These are phyloP conservation scores for Physcomitrium patens DNA, from an alignment of 225 moss, liverwort and hornwort species.

Conservation along the genomic window DNA sequence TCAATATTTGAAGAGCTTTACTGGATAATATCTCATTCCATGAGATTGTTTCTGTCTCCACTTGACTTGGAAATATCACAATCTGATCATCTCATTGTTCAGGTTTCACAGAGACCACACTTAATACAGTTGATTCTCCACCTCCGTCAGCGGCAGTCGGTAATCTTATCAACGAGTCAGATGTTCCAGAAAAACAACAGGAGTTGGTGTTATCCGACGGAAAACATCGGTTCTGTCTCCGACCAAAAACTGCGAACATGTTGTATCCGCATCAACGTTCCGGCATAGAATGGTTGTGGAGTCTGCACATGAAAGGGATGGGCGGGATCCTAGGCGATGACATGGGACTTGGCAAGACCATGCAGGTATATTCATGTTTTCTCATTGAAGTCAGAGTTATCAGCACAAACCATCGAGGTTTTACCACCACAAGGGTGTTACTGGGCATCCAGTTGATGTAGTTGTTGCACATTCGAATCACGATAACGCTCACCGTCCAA, in stretches of 20 bases:
- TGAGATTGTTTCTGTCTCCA: background rate
- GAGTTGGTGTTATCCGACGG: conserved; percentile 49
- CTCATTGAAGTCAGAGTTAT: background rate
- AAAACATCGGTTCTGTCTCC: conserved; percentile 44
- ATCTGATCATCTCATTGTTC: background rate
- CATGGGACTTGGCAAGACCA: conserved; percentile 86
- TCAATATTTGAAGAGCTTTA: background rate
- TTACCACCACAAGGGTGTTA: background rate
- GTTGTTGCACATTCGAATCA: no score
- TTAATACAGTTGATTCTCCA: conserved; percentile 12
- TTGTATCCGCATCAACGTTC: conserved; percentile 68
- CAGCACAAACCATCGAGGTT: background rate
- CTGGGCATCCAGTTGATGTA: background rate
- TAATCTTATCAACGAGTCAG: background rate
- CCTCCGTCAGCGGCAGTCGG: conserved; percentile 6
- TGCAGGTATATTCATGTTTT: conserved; percentile 54
- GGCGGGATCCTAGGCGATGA: conserved; percentile 85
- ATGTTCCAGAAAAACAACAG: conserved; percentile 2
- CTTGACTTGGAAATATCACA: background rate
- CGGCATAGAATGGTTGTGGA: conserved; percentile 75
- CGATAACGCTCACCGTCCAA: background rate
- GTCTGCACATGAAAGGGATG: conserved; percentile 59
- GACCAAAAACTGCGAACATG: conserved; percentile 45
- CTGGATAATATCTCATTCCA: background rate
- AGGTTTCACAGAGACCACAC: conserved; percentile 19